These are phyloP conservation scores for Ophiostoma piceae DNA, from an alignment of 2,329 filamentous ascomycete species.

Conservation along the genomic window DNA sequence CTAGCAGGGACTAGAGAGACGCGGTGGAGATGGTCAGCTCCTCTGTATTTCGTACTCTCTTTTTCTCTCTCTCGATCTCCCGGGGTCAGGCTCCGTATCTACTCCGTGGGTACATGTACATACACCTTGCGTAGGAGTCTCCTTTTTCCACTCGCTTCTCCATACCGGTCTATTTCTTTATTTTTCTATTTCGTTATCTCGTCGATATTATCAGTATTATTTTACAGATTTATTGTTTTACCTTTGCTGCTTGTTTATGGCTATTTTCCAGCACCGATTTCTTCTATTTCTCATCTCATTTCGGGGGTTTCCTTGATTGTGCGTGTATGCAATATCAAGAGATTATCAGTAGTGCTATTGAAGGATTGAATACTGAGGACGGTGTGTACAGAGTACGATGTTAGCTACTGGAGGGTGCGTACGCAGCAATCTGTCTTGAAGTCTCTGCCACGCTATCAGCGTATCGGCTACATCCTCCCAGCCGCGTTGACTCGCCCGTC, in stretches of 20 bases:
- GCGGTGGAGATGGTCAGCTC: neutral
- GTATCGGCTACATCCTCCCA: neutral
- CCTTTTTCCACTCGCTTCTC: slow-evolving; percentile 1
- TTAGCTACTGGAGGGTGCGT: neutral
- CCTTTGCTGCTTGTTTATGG: neutral
- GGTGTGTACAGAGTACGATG: neutral
- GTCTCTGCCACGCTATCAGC: neutral
- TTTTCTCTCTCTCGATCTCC: neutral
- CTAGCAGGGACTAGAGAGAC: slow-evolving; percentile 2
- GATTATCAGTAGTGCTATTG: neutral
- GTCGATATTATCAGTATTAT: neutral
- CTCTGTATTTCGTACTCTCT: neutral
- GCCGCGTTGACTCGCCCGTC: neutral
- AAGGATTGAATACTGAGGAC: neutral
- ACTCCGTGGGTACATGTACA: neutral
- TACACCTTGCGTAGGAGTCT: neutral
- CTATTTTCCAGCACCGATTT: neutral
- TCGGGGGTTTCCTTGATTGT: neutral
- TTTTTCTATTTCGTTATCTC: neutral
- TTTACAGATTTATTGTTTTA: neutral
- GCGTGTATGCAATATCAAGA: neutral
- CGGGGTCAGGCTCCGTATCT: slow-evolving; percentile 4
- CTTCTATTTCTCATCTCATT: neutral
- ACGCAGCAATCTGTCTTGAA: neutral
- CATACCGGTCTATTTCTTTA: neutral